Evolutionary conservation across 768 basidiomycete genomes (phyloP), one percentile per base, ranked within the genome.

Genomic region (Hortiboletus campestris): DNA sequence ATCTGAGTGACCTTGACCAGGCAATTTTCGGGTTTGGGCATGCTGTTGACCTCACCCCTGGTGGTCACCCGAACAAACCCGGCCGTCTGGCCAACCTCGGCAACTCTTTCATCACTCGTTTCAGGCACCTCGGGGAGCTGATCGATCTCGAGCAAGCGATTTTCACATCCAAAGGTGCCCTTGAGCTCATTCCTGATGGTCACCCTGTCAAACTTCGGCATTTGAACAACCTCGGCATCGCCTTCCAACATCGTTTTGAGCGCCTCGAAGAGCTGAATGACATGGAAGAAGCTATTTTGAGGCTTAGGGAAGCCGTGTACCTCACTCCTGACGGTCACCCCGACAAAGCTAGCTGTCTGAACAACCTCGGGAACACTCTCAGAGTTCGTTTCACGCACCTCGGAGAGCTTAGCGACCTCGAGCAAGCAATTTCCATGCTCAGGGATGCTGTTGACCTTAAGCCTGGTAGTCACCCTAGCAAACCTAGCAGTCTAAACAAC

Each of bases 71-170:
- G 4, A 6, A 56, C 12, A 53, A 34, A 42, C 35, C 46, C 2
- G 9, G 2, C 34, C 8, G 16, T 42, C 17, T 55, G 29, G 29
- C 17, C 31, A 34, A n/a, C 8, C 51, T 52, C 5, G 46, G 51
- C 4, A 19, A 38, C 35, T 22, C 40, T 9, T 29, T 53, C 19
- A 28, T 16, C 4, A 20, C 14, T n/a, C 55, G 39, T 17, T 52
- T 52, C 9, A n/a, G 42, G 2, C 34, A 25, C 11, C 39, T 56
- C 9, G 50, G 51, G 13, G 39, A 53, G 7, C 25, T 53, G 40
- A n/a, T n/a, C 14, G 51, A 57, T 35, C 56, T 57, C 9, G 42
- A 54, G 25, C 29, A 45, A 34, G 52, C 52, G 1, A 39, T 57
- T 3, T 41, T 28, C 12, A 42, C 3, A 16, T 35, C 45, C 25